phyloP scores from a whole-genome alignment of 1,139 yeast genomes.

The Arxiozyma slooffiae region DNA sequence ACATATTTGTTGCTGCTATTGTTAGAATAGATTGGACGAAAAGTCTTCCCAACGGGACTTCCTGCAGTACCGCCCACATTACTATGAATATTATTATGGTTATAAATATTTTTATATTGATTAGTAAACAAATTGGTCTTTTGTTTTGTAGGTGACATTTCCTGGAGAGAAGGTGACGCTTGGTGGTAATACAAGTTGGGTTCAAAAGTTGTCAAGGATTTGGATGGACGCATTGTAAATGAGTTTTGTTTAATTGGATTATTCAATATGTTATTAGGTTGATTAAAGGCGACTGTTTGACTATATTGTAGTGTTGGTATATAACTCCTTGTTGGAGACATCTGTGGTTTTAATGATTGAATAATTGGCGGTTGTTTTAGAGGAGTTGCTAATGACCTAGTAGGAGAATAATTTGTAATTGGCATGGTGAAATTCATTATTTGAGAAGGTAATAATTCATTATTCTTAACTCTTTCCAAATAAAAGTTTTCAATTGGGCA shows the following conservation, averaged over 20 bases:
- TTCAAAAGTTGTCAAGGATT: neutral
- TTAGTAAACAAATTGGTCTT: neutral
- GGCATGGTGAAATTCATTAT: neutral
- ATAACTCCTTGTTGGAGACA: constrained; percentile 1
- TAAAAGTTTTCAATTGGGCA: constrained; percentile 39
- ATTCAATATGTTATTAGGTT: neutral
- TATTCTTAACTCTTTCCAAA: constrained; percentile 16
- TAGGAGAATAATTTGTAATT: neutral
- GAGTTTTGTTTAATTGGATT: neutral
- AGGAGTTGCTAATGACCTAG: neutral
- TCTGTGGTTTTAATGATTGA: constrained; percentile 5
- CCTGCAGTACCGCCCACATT: neutral
- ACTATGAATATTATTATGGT: neutral
- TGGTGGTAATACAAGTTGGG: neutral
- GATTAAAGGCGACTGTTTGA: neutral
- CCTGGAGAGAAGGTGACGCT: neutral
- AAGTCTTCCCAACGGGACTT: neutral
- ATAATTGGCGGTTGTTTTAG: neutral
- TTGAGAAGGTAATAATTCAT: neutral
- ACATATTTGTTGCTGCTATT: constrained; percentile 12
- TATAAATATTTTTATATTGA: neutral
- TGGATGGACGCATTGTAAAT: neutral
- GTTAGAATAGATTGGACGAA: neutral
- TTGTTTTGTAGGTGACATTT: neutral
- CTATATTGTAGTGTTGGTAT: neutral